A percentile compares a stretch with the other conserved stretches of the same genome.
phyloP scores from a whole-genome alignment of 805 yeast genomes.

The Sungouiozyma ichnusensis region DNA sequence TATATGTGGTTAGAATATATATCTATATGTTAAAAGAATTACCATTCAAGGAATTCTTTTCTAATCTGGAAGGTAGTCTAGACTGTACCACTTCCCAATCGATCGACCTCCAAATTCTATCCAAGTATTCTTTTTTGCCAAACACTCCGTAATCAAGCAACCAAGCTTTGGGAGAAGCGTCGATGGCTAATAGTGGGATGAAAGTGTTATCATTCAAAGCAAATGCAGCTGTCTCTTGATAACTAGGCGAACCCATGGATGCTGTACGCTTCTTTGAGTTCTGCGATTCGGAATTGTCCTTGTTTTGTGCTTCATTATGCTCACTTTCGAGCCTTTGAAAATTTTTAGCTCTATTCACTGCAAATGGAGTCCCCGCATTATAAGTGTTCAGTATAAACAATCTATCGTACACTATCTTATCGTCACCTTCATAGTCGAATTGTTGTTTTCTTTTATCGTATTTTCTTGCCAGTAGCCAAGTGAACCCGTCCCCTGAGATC shows the following conservation, averaged over 20 bases:
- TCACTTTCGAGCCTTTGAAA: conserved; percentile 11
- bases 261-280: no score
- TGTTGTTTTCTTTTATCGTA: conserved; percentile 5
- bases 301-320: conserved; percentile 2
- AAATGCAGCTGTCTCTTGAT: conserved; percentile 33
- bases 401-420: conserved; percentile 29
- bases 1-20: background rate
- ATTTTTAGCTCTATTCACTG: conserved; percentile 36
- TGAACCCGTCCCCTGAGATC: conserved; percentile 80
- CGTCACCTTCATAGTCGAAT: conserved; percentile 5
- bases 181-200: conserved; percentile 59
- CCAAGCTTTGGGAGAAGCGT: conserved; percentile 62
- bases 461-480: conserved; percentile 69
- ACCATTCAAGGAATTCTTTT: background rate
- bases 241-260: conserved; percentile 14
- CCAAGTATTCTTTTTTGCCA: conserved; percentile 55
- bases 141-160: conserved; percentile 67
- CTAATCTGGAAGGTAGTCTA: conserved; percentile 27
- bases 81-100: conserved; percentile 60
- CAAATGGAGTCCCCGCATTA: conserved; percentile 78
- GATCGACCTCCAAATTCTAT: conserved; percentile 57
- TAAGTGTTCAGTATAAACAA: conserved; percentile 74
- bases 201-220: conserved; percentile 20
- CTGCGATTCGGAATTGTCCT: conserved; percentile 3
- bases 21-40: background rate